Base-by-base conservation (phyloP, 441 rosid genomes). In the Monsonia emarginata region DNA sequence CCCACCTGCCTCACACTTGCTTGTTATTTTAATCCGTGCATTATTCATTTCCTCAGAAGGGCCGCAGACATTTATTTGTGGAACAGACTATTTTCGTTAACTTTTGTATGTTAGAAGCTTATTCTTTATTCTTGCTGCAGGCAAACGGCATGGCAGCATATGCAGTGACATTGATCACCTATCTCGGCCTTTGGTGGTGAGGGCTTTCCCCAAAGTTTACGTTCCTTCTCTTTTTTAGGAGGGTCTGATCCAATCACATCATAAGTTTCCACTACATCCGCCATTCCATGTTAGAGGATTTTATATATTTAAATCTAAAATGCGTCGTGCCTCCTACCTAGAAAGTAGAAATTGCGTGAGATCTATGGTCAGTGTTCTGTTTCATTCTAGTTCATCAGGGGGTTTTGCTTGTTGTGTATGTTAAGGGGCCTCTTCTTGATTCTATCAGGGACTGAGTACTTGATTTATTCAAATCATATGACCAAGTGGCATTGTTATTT, bases 151-250 rank as follows among this genome's bases (percentile, higher is more conserved):
- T 94, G 86, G 85, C 85, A 4, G 90, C 94, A 0, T 91, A 91
- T 76, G 54, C 73, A 46, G 88, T 89, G 72, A 91, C 99, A 38
- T 64, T 94, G 65, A 69, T 80, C 44, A 85, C 92, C 66, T 94
- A 91, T 79, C 67, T 89, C 26, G 79, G 92, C 77, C 88, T 94
- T 71, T 94, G 96, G 97, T 84, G 99, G 99, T 94, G 78, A 84
- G 92, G 68, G 56, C 62, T 38, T 65, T 67, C 31, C 63, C 61
- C 57, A 19, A 30, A 64, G 21, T n/a, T 10, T 9, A 11, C 40
- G 0, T 56, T 16, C 64, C 4, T 5, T 54, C 32, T 6, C 54
- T 58, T 63, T 66, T 2, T 19, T 16, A 24, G 11, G 63, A 54
- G 32, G 58, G 30, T 63, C 60, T 31, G 32, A 16, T 40, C 48